phyloP scores from a whole-genome alignment of 2,329 filamentous ascomycete species.

The Blastomyces silverae region DNA sequence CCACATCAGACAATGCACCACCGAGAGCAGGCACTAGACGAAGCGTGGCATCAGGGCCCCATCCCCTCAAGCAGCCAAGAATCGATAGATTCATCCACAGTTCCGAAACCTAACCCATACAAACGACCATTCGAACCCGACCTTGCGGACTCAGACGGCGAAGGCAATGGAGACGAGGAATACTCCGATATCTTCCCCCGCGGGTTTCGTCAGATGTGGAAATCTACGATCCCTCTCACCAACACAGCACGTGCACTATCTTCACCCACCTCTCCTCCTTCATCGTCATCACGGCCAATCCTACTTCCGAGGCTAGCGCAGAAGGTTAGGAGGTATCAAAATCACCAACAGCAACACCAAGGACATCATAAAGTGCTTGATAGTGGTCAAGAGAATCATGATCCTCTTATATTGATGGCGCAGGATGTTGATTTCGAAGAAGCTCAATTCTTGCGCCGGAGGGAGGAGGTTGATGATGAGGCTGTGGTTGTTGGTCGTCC shows the following conservation, averaged over 20 bases:
- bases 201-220: conserved; percentile 16
- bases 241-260: conserved; percentile 14
- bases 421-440: conserved; percentile 40
- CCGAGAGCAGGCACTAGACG: conserved; percentile 35
- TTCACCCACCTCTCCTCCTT: background rate
- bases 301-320: conserved; percentile 31
- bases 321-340: conserved; percentile 23
- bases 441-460: conserved; percentile 39
- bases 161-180: conserved; percentile 24
- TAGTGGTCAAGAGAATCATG: conserved; percentile 21
- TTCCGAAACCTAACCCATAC: conserved; percentile 29
- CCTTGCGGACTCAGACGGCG: conserved; percentile 35
- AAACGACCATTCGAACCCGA: conserved; percentile 40
- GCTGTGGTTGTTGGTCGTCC: conserved; percentile 16
- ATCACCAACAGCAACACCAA: conserved; percentile 21
- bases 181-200: conserved; percentile 10
- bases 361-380: conserved; percentile 22
- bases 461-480: conserved; percentile 36
- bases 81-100: conserved; percentile 25
- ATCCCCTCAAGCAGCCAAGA: conserved; percentile 39
- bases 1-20: conserved; percentile 23
- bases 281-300: conserved; percentile 25
- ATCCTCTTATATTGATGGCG: conserved; percentile 16
- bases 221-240: conserved; percentile 28
- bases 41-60: conserved; percentile 33